A percentile compares a stretch with the other conserved stretches of the same genome.
phyloP scores from a whole-genome alignment of 305 asterid species.

The Vinca major region DNA sequence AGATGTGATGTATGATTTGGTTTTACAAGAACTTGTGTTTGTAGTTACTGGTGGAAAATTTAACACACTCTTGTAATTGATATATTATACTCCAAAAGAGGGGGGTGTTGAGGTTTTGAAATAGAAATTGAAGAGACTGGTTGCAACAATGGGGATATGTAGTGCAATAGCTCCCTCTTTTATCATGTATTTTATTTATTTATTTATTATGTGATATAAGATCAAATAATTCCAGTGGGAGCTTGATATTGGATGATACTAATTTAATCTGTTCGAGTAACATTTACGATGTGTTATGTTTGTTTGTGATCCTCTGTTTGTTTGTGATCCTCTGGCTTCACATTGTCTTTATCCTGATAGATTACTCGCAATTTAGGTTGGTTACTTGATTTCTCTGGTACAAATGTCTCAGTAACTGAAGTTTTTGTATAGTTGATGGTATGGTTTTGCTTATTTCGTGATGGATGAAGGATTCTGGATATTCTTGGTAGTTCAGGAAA shows the following conservation, averaged over 20 bases:
- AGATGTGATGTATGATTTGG: background rate
- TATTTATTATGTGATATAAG: background rate
- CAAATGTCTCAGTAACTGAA: background rate
- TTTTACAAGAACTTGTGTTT: background rate
- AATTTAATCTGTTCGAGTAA: background rate
- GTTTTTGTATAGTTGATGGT: constrained; percentile 11
- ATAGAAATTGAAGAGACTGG: background rate
- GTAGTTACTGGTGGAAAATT: no score
- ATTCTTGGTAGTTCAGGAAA: background rate
- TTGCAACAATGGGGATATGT: background rate
- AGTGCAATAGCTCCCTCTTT: background rate
- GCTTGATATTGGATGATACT: background rate
- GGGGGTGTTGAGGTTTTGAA: background rate
- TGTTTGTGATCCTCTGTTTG: background rate
- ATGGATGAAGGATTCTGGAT: background rate
- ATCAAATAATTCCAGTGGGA: background rate
- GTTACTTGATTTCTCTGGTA: background rate
- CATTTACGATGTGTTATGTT: background rate
- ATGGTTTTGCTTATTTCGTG: constrained; percentile 7
- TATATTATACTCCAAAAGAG: no score
- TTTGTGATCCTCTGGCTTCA: background rate
- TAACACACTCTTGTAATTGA: background rate
- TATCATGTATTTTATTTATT: no score
- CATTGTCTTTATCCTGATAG: background rate
- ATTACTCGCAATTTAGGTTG: background rate